A percentile compares a stretch with the other conserved stretches of the same genome.
phyloP scores from a whole-genome alignment of 768 basidiomycete species.

The Leccinellum luteum region DNA sequence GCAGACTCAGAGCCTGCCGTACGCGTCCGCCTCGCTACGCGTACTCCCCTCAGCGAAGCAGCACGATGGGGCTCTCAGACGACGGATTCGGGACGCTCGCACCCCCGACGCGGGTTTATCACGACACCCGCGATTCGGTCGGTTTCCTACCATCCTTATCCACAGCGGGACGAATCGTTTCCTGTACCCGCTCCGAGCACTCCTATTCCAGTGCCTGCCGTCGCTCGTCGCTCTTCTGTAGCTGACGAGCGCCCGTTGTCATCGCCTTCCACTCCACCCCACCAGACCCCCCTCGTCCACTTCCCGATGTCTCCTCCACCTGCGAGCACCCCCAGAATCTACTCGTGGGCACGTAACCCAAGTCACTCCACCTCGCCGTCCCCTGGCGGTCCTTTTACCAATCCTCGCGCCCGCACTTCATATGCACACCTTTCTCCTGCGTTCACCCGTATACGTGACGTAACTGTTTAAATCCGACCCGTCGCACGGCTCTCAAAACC shows the following conservation, averaged over 20 bases:
- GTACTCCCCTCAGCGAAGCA: slow-evolving; percentile 7
- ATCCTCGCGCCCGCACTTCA: slow-evolving; percentile 57
- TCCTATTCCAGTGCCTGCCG: slow-evolving; percentile 30
- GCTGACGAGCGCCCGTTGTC: slow-evolving; percentile 18
- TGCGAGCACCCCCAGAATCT: slow-evolving; percentile 54
- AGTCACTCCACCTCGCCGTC: slow-evolving; percentile 35
- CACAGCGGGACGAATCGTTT: slow-evolving; percentile 8
- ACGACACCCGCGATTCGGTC: neutral
- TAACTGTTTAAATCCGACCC: slow-evolving; percentile 18
- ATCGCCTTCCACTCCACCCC: slow-evolving; percentile 34
- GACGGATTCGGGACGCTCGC: slow-evolving; percentile 2
- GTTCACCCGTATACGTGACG: slow-evolving; percentile 45
- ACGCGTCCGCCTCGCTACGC: slow-evolving; percentile 24
- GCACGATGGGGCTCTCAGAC: slow-evolving; percentile 4
- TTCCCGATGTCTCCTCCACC: slow-evolving; percentile 52
- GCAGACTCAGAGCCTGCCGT: slow-evolving; percentile 13
- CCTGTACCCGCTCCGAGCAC: slow-evolving; percentile 24
- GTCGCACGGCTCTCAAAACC: slow-evolving; percentile 2
- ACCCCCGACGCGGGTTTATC: slow-evolving; percentile 5
- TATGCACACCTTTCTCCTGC: slow-evolving; percentile 52
- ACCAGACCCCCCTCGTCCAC: slow-evolving; percentile 21
- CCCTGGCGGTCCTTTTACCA: slow-evolving; percentile 50
- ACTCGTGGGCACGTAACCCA: slow-evolving; percentile 47
- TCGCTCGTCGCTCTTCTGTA: slow-evolving; percentile 18
- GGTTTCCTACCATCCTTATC: neutral